These are phyloP conservation scores for Daedalea quercina DNA, from an alignment of 768 basidiomycete species.

Conservation along the genomic window DNA sequence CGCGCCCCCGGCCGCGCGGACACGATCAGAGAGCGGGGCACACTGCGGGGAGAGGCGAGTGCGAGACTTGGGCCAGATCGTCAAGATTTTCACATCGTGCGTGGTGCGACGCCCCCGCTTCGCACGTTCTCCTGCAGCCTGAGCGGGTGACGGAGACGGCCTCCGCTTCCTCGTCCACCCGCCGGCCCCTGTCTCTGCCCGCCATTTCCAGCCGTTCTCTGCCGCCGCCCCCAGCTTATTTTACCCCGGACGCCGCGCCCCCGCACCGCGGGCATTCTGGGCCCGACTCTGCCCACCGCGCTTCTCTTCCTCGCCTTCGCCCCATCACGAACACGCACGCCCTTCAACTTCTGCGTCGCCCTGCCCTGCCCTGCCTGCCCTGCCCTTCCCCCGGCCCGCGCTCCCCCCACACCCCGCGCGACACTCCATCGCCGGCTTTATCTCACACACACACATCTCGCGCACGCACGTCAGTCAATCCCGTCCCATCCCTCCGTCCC, in stretches of 20 bases:
- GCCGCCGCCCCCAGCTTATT: not conserved
- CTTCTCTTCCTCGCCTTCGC: not conserved
- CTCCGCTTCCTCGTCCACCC: not conserved
- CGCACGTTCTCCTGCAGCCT: not conserved
- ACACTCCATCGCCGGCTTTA: not conserved
- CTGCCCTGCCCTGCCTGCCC: not conserved
- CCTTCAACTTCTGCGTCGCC: no score
- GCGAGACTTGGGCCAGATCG: not conserved
- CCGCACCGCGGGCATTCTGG: not conserved
- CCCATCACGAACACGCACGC: no score
- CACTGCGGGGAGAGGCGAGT: not conserved
- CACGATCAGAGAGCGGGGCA: not conserved
- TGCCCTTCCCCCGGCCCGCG: not conserved
- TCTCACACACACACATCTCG: not conserved
- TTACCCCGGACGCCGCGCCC: not conserved
- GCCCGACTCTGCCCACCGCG: not conserved
- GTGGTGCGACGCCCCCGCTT: not conserved
- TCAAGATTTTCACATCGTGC: not conserved
- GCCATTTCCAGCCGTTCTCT: not conserved
- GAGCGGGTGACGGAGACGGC: no score
- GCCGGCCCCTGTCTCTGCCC: not conserved
- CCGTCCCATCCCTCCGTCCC: not conserved
- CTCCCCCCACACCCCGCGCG: not conserved
- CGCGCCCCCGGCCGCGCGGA: not conserved
- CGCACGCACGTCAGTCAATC: not conserved